phyloP scores from a whole-genome alignment of 257 asterid species.

The Rauvolfia tetraphylla region DNA sequence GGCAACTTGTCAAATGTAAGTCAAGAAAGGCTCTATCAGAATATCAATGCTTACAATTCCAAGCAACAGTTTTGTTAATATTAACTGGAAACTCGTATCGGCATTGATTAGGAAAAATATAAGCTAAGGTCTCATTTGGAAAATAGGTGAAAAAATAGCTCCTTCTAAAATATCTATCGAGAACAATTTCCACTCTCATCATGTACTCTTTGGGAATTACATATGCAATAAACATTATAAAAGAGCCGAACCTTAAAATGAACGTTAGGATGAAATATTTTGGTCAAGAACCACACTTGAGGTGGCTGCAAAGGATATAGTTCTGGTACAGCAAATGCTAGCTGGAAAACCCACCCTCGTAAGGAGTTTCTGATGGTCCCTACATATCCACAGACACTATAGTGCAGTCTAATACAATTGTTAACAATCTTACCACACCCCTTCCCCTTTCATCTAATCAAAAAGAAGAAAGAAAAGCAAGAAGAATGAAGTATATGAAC shows the following conservation, averaged over 20 bases:
- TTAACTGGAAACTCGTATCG: neutral
- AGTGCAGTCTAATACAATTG: slow-evolving; percentile 22
- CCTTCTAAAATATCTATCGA: neutral
- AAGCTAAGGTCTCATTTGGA: neutral
- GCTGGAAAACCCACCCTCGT: slow-evolving; percentile 98
- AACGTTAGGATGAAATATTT: slow-evolving; percentile 96
- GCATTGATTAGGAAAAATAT: neutral
- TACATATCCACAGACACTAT: slow-evolving; percentile 19
- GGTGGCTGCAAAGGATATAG: slow-evolving; percentile 99
- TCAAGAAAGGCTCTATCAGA: neutral
- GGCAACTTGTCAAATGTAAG: neutral
- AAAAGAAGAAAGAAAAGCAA: neutral
- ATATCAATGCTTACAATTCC: neutral
- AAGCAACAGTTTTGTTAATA: neutral
- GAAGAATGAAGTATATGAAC: slow-evolving; percentile 5
- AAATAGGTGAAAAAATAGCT: neutral
- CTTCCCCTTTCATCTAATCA: neutral
- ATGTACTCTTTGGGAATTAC: neutral
- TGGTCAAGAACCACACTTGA: slow-evolving; percentile 96
- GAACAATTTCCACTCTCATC: neutral
- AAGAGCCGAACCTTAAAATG: slow-evolving; percentile 76
- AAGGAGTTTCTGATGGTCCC: slow-evolving; percentile 99
- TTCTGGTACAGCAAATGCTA: slow-evolving; percentile 94
- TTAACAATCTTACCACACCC: neutral
- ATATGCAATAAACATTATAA: neutral